Base-by-base conservation (phyloP, 495 filamentous ascomycete genomes). In the Penicillium arizonense region DNA sequence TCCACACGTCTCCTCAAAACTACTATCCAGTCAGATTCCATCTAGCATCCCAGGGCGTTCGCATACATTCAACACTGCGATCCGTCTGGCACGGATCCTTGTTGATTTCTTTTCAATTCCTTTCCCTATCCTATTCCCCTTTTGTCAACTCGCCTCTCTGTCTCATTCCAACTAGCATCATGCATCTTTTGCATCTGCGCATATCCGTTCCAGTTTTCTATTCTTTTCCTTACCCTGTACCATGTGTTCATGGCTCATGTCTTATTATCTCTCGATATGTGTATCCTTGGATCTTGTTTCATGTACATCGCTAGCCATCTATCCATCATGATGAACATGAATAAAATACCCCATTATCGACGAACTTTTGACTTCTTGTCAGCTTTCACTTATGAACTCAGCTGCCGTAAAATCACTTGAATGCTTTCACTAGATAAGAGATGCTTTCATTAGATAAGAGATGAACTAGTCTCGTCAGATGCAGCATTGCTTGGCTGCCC, bases 1-100 rank as follows among this genome's bases (percentile, higher is more conserved):
- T 23, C 30, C 39, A 50, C 39, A 9, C 21, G 30, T 55, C 51
- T 63, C 32, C 47, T 55, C 16, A 38, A 40, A 52, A 53, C 11
- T 49, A 30, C 18, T 21, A 30, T 37, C 14, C 13, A 16, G 26
- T 47, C 30, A 8, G 20, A 45, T 52, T 52, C 49, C 52, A 64
- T 59, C 18, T 50, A 39, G 41, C 42, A 45, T 52, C 16, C 5
- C 2, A 23, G 32, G 58, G 58, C 55, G 58, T 59, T 59, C 26
- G 56, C 26, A 34, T 35, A 37, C 32, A n/a, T 30, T 45, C 34
- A 44, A 45, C 47, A 56, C 24, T 32, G 30, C 18, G 13, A 30
- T 32, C 43, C 51, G 59, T 53, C 56, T 41, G 59, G 59, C 33
- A 58, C 55, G 55, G 23, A 52, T 28, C 13, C 16, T 43, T 35